Evolutionary conservation across 345 rosid genomes (phyloP).

Genomic region (Eutrema yunnanense): DNA sequence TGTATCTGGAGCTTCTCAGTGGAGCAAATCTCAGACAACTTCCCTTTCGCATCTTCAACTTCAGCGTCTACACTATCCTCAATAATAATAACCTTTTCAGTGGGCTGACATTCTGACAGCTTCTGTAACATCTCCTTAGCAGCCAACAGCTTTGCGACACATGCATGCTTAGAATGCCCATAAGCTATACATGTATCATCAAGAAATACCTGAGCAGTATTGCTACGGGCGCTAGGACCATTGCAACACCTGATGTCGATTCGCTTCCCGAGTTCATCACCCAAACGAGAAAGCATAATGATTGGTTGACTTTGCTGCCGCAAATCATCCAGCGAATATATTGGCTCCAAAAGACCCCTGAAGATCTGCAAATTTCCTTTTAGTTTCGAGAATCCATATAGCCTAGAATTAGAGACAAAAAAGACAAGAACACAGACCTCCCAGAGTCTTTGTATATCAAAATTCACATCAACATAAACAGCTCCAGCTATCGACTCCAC

Average conservation of each 20-base stretch:
- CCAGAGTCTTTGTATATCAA: constrained; percentile 51
- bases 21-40: neutral
- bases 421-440: constrained; percentile 34
- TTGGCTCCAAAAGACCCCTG: constrained; percentile 56
- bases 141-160: constrained; percentile 48
- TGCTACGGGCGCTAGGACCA: neutral
- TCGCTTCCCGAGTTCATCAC: constrained; percentile 46
- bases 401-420: neutral
- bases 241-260: constrained; percentile 37
- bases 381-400: neutral
- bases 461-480: constrained; percentile 45
- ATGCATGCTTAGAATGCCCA: constrained; percentile 30
- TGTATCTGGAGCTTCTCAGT: neutral
- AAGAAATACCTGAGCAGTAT: constrained; percentile 37
- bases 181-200: constrained; percentile 45
- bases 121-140: constrained; percentile 40
- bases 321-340: constrained; percentile 36
- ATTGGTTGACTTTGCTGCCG: constrained; percentile 46
- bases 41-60: constrained; percentile 37
- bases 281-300: constrained; percentile 34
- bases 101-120: constrained; percentile 22
- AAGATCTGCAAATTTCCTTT: constrained; percentile 37
- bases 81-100: neutral
- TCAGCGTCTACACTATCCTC: constrained; percentile 26
- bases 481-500: constrained; percentile 74